Percentiles rank a stretch among this genome's conserved stretches.
phyloP scores from a whole-genome alignment of 179 eudicot species.

The Amaranthus tricolor region DNA sequence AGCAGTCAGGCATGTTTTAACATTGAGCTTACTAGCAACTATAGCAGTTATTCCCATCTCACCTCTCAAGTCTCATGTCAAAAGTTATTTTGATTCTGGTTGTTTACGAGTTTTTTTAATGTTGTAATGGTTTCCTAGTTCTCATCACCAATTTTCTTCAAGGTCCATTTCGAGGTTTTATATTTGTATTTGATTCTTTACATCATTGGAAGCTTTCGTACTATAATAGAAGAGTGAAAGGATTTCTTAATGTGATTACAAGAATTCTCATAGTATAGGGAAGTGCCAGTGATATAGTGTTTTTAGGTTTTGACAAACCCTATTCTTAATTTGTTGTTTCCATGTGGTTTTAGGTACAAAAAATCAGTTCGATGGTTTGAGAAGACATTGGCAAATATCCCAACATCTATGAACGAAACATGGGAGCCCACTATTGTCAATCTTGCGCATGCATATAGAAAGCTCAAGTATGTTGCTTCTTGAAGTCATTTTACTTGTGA shows the following conservation, averaged over 20 bases:
- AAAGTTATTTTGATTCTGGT: background rate
- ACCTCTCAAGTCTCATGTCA: too few relatives aligned
- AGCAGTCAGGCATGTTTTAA: background rate
- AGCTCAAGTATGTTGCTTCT: conserved; percentile 55
- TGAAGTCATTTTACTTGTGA: conserved; percentile 10
- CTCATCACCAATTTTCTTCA: background rate
- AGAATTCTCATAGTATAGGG: background rate
- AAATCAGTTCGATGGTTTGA: conserved; percentile 91
- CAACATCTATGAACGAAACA: conserved; percentile 63
- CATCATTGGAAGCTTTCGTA: background rate
- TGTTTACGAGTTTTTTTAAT: background rate
- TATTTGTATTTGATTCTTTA: background rate
- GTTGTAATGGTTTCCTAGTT: background rate
- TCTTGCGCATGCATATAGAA: conserved; percentile 86
- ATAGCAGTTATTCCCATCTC: background rate
- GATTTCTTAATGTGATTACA: conserved; percentile 4
- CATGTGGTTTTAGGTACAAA: conserved; percentile 54
- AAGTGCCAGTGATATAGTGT: background rate
- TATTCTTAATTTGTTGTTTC: conserved; percentile 2
- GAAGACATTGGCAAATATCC: conserved; percentile 68
- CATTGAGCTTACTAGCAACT: background rate
- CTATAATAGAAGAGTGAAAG: background rate
- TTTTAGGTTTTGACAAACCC: background rate
- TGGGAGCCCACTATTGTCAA: conserved; percentile 95
- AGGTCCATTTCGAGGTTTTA: background rate